These are phyloP conservation scores for Prunus kanzakura DNA, from an alignment of 306 rosid species.

Conservation along the genomic window DNA sequence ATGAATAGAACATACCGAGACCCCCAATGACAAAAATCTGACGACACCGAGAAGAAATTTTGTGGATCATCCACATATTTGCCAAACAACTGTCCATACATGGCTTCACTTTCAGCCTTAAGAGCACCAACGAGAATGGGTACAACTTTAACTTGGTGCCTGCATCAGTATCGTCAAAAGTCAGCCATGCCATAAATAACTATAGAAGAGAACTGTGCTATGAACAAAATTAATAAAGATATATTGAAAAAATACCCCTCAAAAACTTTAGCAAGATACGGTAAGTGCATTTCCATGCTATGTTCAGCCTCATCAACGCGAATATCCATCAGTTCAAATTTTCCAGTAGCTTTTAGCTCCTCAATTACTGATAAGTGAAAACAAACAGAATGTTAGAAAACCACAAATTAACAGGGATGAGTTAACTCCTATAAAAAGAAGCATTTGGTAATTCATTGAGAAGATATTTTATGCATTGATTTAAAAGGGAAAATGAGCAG, in stretches of 20 bases:
- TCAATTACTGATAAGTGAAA: slow-evolving; percentile 53
- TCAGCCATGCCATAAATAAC: slow-evolving; percentile 18
- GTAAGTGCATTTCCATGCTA: slow-evolving; percentile 99
- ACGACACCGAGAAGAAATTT: slow-evolving; percentile 78
- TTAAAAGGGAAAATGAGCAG: not conserved
- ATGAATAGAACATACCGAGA: slow-evolving; percentile 54
- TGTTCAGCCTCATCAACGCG: slow-evolving; percentile 93
- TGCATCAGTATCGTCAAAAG: slow-evolving; percentile 33
- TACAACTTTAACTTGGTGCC: slow-evolving; percentile 77
- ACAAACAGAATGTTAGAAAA: slow-evolving; percentile 3
- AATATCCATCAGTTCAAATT: slow-evolving; percentile 79
- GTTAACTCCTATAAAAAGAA: not conserved
- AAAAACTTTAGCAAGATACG: slow-evolving; percentile 93
- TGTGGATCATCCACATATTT: slow-evolving; percentile 79
- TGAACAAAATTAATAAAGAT: not conserved
- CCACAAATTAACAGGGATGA: not conserved
- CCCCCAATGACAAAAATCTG: slow-evolving; percentile 99
- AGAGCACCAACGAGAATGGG: slow-evolving; percentile 94
- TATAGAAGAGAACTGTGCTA: slow-evolving; percentile 7
- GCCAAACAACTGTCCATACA: slow-evolving; percentile 75
- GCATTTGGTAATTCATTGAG: not conserved
- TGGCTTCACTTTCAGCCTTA: slow-evolving; percentile 68
- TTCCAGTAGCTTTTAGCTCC: slow-evolving; percentile 84
- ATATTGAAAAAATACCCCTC: slow-evolving; percentile 59
- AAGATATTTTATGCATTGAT: not conserved